These are phyloP conservation scores for Beta vulgaris DNA, from an alignment of 148 eudicot genomes.

Conservation along the genomic window DNA sequence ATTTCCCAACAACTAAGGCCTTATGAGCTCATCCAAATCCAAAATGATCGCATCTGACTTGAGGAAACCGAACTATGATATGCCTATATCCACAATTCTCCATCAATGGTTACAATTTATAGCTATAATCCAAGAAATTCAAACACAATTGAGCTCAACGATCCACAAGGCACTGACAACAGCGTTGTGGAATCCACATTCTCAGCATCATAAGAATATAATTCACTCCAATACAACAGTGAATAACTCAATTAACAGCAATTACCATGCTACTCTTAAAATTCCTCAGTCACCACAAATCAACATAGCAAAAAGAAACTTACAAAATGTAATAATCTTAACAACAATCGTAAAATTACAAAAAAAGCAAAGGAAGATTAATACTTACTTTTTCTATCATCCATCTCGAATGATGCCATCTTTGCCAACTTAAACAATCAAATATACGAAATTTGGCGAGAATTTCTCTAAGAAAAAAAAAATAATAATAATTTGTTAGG, in stretches of 20 bases:
- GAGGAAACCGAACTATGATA: background rate
- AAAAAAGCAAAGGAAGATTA: conserved; percentile 10
- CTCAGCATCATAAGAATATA: background rate
- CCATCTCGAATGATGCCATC: conserved; percentile 68
- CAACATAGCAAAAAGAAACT: background rate
- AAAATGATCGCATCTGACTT: background rate
- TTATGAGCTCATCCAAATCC: too few species aligned
- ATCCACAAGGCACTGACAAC: background rate
- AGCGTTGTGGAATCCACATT: background rate
- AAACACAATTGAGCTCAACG: background rate
- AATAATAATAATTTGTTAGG: background rate
- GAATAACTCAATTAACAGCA: background rate
- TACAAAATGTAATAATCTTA: background rate
- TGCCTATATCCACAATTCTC: background rate
- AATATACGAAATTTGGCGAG: conserved; percentile 4
- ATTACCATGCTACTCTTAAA: background rate
- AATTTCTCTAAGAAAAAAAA: background rate
- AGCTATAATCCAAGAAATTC: background rate
- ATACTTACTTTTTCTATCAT: conserved; percentile 58
- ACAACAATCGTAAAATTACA: background rate
- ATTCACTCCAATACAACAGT: background rate
- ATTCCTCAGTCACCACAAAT: background rate
- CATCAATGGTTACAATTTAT: too few species aligned
- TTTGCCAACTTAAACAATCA: conserved; percentile 16
- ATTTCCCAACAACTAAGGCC: too few species aligned